These are phyloP conservation scores for Apiospora hydei DNA, from an alignment of 2,329 filamentous ascomycete genomes.

Conservation along the genomic window DNA sequence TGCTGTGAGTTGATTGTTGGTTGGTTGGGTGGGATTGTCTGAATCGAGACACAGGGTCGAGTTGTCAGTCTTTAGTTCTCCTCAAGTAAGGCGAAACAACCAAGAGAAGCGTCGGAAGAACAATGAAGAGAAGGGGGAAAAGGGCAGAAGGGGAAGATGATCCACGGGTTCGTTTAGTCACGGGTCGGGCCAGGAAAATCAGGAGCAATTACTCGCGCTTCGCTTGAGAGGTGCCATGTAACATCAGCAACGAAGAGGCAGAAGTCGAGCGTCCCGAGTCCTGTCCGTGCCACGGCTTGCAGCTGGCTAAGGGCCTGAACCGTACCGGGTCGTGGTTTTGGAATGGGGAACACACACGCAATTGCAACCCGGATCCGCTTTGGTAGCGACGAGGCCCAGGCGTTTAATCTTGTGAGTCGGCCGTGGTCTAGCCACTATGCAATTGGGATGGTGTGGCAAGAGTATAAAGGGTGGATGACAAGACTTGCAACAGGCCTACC, in stretches of 20 bases:
- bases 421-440: slow-evolving; percentile 16
- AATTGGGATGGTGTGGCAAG: slow-evolving; percentile 19
- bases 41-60: neutral
- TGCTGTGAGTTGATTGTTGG: slow-evolving; percentile 19
- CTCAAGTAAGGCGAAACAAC: slow-evolving; percentile 9
- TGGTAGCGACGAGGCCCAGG: slow-evolving; percentile 24
- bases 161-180: slow-evolving; percentile 21
- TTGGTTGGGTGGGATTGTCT: slow-evolving; percentile 18
- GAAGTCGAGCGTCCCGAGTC: slow-evolving; percentile 12
- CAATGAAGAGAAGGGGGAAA: slow-evolving; percentile 13
- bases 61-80: slow-evolving; percentile 4
- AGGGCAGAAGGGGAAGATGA: slow-evolving; percentile 17
- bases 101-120: neutral
- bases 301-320: neutral
- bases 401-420: slow-evolving; percentile 20
- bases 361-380: slow-evolving; percentile 24
- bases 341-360: slow-evolving; percentile 22
- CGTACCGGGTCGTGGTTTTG: slow-evolving; percentile 5
- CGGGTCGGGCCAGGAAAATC: slow-evolving; percentile 21
- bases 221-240: slow-evolving; percentile 23
- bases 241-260: slow-evolving; percentile 22
- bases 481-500: neutral
- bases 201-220: slow-evolving; percentile 23
- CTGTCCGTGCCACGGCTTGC: slow-evolving; percentile 23
- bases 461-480: slow-evolving; percentile 10